Conservation (phyloP, 169 alveolate genomes). For the Cryptosporidium sp. region DNA sequence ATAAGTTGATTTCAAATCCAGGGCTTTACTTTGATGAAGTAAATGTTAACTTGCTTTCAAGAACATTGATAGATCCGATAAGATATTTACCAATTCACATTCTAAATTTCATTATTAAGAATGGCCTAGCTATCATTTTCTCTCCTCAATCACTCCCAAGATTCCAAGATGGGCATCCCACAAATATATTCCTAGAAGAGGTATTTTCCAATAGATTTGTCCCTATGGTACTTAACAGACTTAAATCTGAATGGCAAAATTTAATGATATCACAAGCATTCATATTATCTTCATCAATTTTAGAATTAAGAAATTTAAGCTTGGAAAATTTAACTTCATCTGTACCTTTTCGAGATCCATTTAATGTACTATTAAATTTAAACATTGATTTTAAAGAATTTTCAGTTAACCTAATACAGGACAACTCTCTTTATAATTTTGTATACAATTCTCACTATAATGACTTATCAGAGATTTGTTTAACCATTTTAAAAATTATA, state of each 20-base stretch:
- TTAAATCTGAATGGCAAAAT: constrained; percentile 41
- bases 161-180: constrained; percentile 1
- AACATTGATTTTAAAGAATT: not conserved
- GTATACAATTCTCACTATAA: constrained; percentile 27
- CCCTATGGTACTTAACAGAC: constrained; percentile 9
- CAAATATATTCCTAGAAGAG: not conserved
- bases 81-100: constrained; percentile 14
- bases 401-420: not conserved
- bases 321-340: not conserved
- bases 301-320: not conserved
- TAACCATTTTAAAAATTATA: not conserved
- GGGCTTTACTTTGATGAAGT: constrained; percentile 30
- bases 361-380: constrained; percentile 12
- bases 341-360: constrained; percentile 11
- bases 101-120: constrained; percentile 6
- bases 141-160: constrained; percentile 49
- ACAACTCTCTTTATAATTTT: not conserved
- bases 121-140: not conserved
- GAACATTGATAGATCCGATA: constrained; percentile 34
- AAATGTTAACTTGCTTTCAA: not conserved
- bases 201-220: constrained; percentile 12
- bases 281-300: not conserved
- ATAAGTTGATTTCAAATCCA: not conserved
- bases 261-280: constrained; percentile 28
- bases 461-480: constrained; percentile 15